Percentiles rank a stretch among this genome's conserved stretches.
These are phyloP conservation scores for Aureococcus anophagefferens DNA, from an alignment of 108 stramenopile species.

Conservation along the genomic window DNA sequence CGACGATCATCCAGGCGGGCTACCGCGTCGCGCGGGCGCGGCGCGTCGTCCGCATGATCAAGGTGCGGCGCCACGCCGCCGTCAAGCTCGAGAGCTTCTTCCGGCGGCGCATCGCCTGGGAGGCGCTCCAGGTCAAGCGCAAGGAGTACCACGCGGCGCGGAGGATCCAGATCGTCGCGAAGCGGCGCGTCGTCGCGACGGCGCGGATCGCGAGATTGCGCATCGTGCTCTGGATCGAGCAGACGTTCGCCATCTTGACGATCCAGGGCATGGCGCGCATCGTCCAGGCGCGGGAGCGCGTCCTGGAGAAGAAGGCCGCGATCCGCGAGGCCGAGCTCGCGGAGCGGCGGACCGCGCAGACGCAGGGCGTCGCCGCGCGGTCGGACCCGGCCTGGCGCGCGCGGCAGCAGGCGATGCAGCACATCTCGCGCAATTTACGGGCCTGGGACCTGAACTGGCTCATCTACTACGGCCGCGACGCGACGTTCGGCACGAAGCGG, in stretches of 20 bases:
- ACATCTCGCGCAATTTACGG: too few species aligned
- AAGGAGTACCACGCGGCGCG: neutral
- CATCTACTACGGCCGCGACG: neutral
- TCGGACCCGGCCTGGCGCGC: neutral
- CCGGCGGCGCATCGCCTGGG: neutral
- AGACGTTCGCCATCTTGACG: neutral
- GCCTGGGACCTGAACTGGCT: neutral
- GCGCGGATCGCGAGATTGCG: neutral
- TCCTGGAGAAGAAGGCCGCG: neutral
- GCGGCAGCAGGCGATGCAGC: neutral
- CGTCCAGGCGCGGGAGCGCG: neutral
- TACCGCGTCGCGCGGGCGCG: neutral
- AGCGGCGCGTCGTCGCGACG: neutral
- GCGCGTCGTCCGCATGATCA: neutral
- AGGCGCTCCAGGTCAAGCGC: neutral
- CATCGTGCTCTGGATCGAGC: neutral
- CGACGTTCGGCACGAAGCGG: conserved; percentile 1
- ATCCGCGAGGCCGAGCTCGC: neutral
- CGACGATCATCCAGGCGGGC: neutral
- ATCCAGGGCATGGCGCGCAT: conserved; percentile 4
- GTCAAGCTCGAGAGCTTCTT: neutral
- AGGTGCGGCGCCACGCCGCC: neutral
- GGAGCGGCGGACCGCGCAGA: neutral
- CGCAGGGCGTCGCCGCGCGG: conserved; percentile 2
- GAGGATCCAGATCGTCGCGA: neutral